Conservation (phyloP, 495 filamentous ascomycete genomes). For the Talaromyces stipitatus region DNA sequence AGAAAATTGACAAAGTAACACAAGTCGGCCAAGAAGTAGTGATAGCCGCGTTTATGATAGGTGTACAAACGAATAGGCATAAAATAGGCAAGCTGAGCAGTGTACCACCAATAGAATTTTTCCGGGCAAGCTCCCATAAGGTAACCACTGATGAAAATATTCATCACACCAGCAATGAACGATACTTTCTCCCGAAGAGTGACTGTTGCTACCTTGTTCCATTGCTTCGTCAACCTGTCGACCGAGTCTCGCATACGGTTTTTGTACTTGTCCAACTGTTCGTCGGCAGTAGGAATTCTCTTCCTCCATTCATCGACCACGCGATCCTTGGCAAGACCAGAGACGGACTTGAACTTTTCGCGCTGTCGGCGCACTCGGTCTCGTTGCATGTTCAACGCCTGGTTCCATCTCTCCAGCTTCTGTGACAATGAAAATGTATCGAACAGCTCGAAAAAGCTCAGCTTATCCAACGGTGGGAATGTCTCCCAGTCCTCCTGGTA, state of each 20-base stretch:
- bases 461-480: slow-evolving; percentile 79
- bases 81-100: slow-evolving; percentile 75
- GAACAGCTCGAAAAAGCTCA: slow-evolving; percentile 86
- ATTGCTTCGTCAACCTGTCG: slow-evolving; percentile 75
- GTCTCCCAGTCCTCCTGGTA: slow-evolving; percentile 87
- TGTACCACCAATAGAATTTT: slow-evolving; percentile 90
- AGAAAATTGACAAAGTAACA: slow-evolving; percentile 98
- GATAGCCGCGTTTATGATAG: slow-evolving; percentile 83
- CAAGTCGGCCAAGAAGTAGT: slow-evolving; percentile 95
- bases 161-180: slow-evolving; percentile 92
- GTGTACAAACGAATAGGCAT: slow-evolving; percentile 93
- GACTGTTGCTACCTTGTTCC: slow-evolving; percentile 82
- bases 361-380: slow-evolving; percentile 78
- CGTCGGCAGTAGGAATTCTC: slow-evolving; percentile 75
- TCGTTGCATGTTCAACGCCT: slow-evolving; percentile 66
- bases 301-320: slow-evolving; percentile 85
- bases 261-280: slow-evolving; percentile 85
- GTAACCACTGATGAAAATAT: slow-evolving; percentile 94
- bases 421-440: slow-evolving; percentile 89
- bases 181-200: slow-evolving; percentile 89
- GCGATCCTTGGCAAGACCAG: slow-evolving; percentile 53
- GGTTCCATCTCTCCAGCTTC: slow-evolving; percentile 81
- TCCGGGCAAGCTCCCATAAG: slow-evolving; percentile 81
- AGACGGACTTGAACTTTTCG: slow-evolving; percentile 58
- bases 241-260: slow-evolving; percentile 79